These are phyloP conservation scores for Debaryomyces fabryi DNA, from an alignment of 1,139 yeast genomes.

Conservation along the genomic window DNA sequence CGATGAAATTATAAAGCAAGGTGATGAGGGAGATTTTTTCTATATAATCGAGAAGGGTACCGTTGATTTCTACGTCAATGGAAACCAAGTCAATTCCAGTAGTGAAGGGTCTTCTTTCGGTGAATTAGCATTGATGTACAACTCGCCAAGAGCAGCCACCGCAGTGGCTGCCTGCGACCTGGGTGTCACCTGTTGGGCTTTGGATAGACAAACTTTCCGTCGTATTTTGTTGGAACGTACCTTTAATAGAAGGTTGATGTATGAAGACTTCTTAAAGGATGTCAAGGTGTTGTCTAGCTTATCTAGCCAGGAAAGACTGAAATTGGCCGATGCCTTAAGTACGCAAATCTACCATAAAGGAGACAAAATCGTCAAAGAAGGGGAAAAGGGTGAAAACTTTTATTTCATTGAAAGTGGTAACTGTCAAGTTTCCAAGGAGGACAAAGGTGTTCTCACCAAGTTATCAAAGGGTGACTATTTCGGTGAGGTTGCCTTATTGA, in stretches of 20 bases:
- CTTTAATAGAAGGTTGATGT: constrained; percentile 84
- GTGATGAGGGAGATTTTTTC: constrained; percentile 95
- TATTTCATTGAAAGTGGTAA: constrained; percentile 87
- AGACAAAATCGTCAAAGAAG: constrained; percentile 78
- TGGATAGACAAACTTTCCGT: constrained; percentile 92
- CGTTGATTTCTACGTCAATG: constrained; percentile 81
- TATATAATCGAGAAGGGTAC: constrained; percentile 85
- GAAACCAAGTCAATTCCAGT: constrained; percentile 69
- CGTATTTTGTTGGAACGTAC: constrained; percentile 89
- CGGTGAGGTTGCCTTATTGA: constrained; percentile 92
- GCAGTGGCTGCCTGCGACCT: constrained; percentile 68
- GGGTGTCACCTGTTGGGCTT: constrained; percentile 76
- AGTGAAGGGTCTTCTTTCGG: constrained; percentile 93
- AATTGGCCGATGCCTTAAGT: constrained; percentile 91
- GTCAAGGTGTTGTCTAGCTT: constrained; percentile 77
- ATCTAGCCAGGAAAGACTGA: constrained; percentile 82
- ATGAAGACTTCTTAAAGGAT: constrained; percentile 85
- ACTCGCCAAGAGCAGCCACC: constrained; percentile 97
- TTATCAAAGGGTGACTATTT: constrained; percentile 87
- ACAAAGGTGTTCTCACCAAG: constrained; percentile 61
- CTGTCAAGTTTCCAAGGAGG: constrained; percentile 68
- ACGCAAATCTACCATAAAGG: constrained; percentile 76
- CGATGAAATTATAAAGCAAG: constrained; percentile 79
- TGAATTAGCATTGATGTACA: constrained; percentile 95
- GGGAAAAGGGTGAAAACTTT: constrained; percentile 90